Percentiles rank a stretch among this genome's conserved stretches.
phyloP scores from a whole-genome alignment of 2,329 filamentous ascomycete species.

The Hypoxylon rubiginosum region DNA sequence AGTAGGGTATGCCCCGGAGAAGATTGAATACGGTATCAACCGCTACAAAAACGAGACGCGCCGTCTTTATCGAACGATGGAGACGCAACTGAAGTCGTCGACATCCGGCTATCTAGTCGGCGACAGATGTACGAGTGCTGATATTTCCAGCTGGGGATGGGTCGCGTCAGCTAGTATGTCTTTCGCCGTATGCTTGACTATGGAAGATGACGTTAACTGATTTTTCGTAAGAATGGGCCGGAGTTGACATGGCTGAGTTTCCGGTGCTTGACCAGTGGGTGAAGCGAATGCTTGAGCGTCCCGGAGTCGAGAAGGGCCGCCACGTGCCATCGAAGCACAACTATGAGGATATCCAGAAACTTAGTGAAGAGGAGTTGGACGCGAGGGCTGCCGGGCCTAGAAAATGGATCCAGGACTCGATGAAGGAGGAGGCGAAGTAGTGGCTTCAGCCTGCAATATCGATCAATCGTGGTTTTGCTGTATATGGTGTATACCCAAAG shows the following conservation, averaged over 20 bases:
- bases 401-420: constrained; percentile 76
- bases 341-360: constrained; percentile 63
- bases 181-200: neutral
- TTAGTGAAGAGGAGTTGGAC: constrained; percentile 68
- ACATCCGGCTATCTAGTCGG: constrained; percentile 73
- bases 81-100: constrained; percentile 75
- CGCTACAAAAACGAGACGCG: constrained; percentile 86
- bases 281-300: constrained; percentile 75
- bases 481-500: no score
- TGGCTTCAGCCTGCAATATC: constrained; percentile 4
- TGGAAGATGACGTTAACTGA: constrained; percentile 22
- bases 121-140: constrained; percentile 78
- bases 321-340: constrained; percentile 78
- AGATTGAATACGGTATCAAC: constrained; percentile 84
- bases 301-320: constrained; percentile 80
- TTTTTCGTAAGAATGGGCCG: constrained; percentile 64
- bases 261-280: constrained; percentile 83
- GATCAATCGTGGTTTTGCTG: neutral
- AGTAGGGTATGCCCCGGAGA: constrained; percentile 80
- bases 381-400: constrained; percentile 65
- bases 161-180: constrained; percentile 66
- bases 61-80: constrained; percentile 83
- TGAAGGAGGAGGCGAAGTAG: constrained; percentile 75
- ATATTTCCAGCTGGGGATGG: constrained; percentile 87
- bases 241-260: constrained; percentile 80